A percentile compares a stretch with the other conserved stretches of the same genome.
Conservation (phyloP, 1,139 yeast genomes). For the Yamadazyma sp. region DNA sequence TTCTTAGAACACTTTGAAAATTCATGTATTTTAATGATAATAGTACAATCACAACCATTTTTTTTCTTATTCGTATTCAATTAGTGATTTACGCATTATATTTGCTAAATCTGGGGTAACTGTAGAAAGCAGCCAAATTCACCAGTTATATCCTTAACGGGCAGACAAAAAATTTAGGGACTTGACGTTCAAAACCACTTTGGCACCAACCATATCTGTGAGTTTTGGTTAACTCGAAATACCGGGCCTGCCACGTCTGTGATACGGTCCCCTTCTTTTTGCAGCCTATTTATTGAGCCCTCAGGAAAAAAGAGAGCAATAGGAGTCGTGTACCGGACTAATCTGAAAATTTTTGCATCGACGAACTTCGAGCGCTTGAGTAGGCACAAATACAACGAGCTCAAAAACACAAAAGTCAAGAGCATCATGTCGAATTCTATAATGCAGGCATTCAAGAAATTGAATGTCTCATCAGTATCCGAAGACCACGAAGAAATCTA, state of each 20-base stretch:
- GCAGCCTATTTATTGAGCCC: neutral
- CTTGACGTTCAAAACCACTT: no score
- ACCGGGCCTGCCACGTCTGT: no score
- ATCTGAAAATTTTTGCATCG: slow-evolving; percentile 6
- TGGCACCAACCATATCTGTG: no score
- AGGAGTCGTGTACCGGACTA: neutral
- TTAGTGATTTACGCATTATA: no score
- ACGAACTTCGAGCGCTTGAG: slow-evolving; percentile 2
- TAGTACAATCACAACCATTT: no score
- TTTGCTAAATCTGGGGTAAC: neutral
- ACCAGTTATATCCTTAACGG: no score
- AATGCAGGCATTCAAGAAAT: slow-evolving; percentile 43
- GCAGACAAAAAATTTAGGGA: no score
- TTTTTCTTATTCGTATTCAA: no score
- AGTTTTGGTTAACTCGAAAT: no score
- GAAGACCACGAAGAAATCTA: slow-evolving; percentile 42
- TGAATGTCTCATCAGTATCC: slow-evolving; percentile 30
- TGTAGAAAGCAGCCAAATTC: no score
- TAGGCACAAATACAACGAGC: neutral
- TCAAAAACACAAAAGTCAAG: neutral
- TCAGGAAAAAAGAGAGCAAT: no score
- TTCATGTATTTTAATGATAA: neutral
- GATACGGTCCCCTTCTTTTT: neutral
- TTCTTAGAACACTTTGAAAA: neutral
- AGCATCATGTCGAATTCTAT: slow-evolving; percentile 39